Evolutionary conservation across 163 green algal genomes (phyloP), one percentile per base, ranked within the genome.

Genomic region (Chlamydomonas reinhardtii): DNA sequence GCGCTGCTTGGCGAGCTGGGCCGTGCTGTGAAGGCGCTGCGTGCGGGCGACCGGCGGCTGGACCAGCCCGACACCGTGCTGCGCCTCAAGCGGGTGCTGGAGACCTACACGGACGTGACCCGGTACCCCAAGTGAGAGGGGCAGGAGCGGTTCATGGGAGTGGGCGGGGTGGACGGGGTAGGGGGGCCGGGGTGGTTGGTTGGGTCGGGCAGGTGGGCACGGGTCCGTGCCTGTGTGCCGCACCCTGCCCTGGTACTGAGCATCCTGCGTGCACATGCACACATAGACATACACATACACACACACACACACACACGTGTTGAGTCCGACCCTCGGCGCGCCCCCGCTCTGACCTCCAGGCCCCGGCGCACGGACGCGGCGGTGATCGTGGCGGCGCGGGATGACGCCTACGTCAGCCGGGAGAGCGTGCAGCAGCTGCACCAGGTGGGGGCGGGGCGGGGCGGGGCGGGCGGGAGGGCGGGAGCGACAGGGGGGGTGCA

Each of bases 41-140:
- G 75, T 19, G 70, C 77, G 16, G 82, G n/a, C 8, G 74, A 88
- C 56, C 54, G 54, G n/a, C 66, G 66, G 19, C 37, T 87, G 72
- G 65, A 87, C 61, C 25, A 37, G 2, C 61, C 85, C 4, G 84
- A 91, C n/a, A 76, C 84, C 32, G 89, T 93, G 20, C 59, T 82
- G 43, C 73, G 90, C 43, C 91, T 97, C 34, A 90, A 92, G 52
- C 70, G 91, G 22, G 95, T 98, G 78, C 90, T 98, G 84, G 95
- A 98, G 88, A 95, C 92, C 0, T 98, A 94, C 92, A 98, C 96
- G 14, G 96, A 98, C 87, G 91, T 97, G 59, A 98, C 93, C 0
- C 90, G 94, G n/a, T 97, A 96, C 80, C 95, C 95, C 15, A 76
- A 71, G 91, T 94, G 85, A 72, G 78, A 2, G 9, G 48, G 22